Evolutionary conservation across 1,284 basidiomycete species (phyloP).

Genomic region (Moesziomyces sp.): DNA sequence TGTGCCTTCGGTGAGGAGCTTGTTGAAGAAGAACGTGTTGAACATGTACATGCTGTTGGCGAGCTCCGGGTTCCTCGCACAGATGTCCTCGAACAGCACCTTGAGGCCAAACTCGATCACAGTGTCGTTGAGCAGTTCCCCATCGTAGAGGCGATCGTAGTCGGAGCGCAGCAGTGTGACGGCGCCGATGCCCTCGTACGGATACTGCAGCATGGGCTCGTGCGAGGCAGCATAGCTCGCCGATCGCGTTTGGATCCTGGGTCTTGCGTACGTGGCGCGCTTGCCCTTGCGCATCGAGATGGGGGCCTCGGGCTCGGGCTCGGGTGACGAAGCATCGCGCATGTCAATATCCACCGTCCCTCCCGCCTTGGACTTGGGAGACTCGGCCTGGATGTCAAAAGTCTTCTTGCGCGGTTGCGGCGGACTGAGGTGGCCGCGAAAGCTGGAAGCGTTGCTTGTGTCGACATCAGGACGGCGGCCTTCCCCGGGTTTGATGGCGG

Average conservation of each 20-base stretch:
- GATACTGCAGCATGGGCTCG: slow-evolving; percentile 49
- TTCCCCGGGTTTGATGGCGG: slow-evolving; percentile 22
- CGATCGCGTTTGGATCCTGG: slow-evolving; percentile 7
- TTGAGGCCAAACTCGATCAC: slow-evolving; percentile 94
- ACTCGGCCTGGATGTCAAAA: slow-evolving; percentile 28
- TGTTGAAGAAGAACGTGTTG: slow-evolving; percentile 97
- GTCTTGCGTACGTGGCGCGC: not conserved
- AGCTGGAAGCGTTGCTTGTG: not conserved
- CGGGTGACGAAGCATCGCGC: slow-evolving; percentile 1
- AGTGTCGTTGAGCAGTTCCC: slow-evolving; percentile 81
- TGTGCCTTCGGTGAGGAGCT: slow-evolving; percentile 75
- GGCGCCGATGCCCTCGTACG: slow-evolving; percentile 47
- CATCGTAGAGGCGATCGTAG: slow-evolving; percentile 51
- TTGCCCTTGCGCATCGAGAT: slow-evolving; percentile 7
- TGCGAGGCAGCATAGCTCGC: not conserved
- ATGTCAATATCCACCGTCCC: slow-evolving; percentile 6
- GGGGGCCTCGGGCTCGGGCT: slow-evolving; percentile 1
- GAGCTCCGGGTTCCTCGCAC: slow-evolving; percentile 72
- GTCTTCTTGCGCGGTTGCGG: slow-evolving; percentile 13
- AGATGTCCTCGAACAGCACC: slow-evolving; percentile 71
- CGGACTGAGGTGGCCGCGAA: not conserved
- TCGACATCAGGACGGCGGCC: slow-evolving; percentile 3
- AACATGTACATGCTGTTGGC: slow-evolving; percentile 86
- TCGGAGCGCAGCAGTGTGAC: slow-evolving; percentile 52
- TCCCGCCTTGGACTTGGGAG: slow-evolving; percentile 12